Conservation (phyloP, 306 rosid species). For the Mimosa bimucronata region DNA sequence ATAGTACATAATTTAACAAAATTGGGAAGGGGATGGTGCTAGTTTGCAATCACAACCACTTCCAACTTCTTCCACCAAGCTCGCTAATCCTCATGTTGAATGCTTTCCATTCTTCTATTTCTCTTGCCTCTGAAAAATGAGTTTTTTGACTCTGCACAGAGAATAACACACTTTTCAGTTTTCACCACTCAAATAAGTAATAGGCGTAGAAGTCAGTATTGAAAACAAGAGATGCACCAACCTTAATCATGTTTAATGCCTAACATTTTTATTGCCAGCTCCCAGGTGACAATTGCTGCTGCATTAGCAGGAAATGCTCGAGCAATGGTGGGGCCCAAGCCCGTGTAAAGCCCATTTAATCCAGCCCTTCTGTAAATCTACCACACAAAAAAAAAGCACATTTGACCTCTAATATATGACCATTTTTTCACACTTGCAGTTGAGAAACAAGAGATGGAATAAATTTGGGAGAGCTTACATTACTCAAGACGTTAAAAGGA, state of each 20-base stretch:
- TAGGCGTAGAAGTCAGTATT: neutral
- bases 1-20: neutral
- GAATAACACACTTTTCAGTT: neutral
- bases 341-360: slow-evolving; percentile 86
- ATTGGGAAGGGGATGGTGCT: neutral
- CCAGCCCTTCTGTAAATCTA: slow-evolving; percentile 76
- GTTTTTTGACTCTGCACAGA: neutral
- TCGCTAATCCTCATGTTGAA: neutral
- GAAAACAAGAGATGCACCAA: slow-evolving; percentile 19
- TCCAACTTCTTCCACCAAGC: neutral
- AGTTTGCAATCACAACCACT: neutral
- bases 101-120: neutral
- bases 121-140: neutral
- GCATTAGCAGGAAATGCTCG: slow-evolving; percentile 97
- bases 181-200: slow-evolving; percentile 14
- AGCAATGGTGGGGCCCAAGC: slow-evolving; percentile 80
- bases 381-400: slow-evolving; percentile 23
- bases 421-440: neutral
- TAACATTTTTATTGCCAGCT: slow-evolving; percentile 79
- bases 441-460: slow-evolving; percentile 15
- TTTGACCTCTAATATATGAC: slow-evolving; percentile 9
- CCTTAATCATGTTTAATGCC: slow-evolving; percentile 63
- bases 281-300: slow-evolving; percentile 89
- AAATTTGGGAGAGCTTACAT: slow-evolving; percentile 54
- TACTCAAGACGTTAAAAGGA: slow-evolving; percentile 69